phyloP scores from a whole-genome alignment of 306 rosid species.

The Prunus salicina region DNA sequence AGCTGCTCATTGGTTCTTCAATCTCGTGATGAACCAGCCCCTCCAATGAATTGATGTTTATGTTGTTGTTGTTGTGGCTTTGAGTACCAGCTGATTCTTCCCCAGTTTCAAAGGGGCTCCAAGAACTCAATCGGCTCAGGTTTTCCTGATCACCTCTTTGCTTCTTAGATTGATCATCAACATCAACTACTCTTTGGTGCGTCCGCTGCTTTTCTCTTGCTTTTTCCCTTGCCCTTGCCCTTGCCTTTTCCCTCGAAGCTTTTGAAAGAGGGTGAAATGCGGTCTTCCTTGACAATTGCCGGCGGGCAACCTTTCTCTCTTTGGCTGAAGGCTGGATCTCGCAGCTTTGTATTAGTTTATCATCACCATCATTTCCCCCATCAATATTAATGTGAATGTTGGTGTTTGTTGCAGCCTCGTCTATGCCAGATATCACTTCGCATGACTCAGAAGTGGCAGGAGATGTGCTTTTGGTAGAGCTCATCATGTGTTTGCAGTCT shows the following conservation, averaged over 20 bases:
- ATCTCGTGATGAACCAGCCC: slow-evolving; percentile 11
- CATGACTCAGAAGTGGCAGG: slow-evolving; percentile 4
- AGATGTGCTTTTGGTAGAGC: not conserved
- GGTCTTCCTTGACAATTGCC: slow-evolving; percentile 27
- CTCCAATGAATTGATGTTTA: not conserved
- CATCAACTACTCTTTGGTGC: too few species aligned
- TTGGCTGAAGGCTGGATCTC: not conserved
- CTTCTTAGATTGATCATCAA: not conserved
- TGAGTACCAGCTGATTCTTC: slow-evolving; percentile 51
- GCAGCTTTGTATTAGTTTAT: not conserved
- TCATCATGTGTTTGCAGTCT: slow-evolving; percentile 3
- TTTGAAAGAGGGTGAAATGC: slow-evolving; percentile 39
- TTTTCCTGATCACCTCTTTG: slow-evolving; percentile 4
- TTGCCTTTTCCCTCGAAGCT: slow-evolving; percentile 69
- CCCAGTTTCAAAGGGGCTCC: slow-evolving; percentile 60
- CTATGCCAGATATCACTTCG: not conserved
- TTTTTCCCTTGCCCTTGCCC: slow-evolving; percentile 72
- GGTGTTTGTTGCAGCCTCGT: not conserved
- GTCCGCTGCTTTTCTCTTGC: slow-evolving; percentile 42
- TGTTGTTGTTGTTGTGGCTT: slow-evolving; percentile 30
- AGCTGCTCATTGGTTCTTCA: slow-evolving; percentile 37
- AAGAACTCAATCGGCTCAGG: slow-evolving; percentile 32
- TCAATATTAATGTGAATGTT: not conserved
- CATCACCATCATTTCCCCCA: not conserved
- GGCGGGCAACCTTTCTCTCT: not conserved